These are phyloP conservation scores for Mycothermus thermophilus DNA, from an alignment of 495 filamentous ascomycete species.

Conservation along the genomic window DNA sequence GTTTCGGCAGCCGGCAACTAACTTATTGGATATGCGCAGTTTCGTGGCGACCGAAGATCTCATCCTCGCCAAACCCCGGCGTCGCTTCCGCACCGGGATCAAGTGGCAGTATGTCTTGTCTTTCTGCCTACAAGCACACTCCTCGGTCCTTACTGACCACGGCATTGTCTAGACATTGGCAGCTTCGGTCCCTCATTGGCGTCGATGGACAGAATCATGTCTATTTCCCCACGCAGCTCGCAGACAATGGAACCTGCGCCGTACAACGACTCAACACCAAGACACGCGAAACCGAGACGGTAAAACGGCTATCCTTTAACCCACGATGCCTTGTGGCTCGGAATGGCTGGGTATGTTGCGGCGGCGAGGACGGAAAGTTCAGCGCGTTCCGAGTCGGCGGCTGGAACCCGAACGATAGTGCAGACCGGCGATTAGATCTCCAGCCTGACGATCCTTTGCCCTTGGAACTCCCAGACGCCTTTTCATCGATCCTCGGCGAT, in stretches of 20 bases:
- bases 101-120: constrained; percentile 49
- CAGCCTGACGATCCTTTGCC: constrained; percentile 49
- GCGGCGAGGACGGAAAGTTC: constrained; percentile 76
- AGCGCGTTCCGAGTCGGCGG: constrained; percentile 54
- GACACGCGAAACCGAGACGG: constrained; percentile 55
- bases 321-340: constrained; percentile 73
- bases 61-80: constrained; percentile 49
- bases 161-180: constrained; percentile 54
- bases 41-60: constrained; percentile 38
- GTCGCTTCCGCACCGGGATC: constrained; percentile 63
- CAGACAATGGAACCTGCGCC: constrained; percentile 31
- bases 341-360: constrained; percentile 79
- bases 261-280: constrained; percentile 61
- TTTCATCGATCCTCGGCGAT: constrained; percentile 10
- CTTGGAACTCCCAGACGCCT: constrained; percentile 25
- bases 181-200: constrained; percentile 83
- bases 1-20: not conserved
- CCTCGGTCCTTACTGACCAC: constrained; percentile 4
- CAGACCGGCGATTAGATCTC: constrained; percentile 21
- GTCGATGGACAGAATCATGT: constrained; percentile 59
- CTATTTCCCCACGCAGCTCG: constrained; percentile 74
- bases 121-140: not conserved
- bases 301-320: constrained; percentile 67
- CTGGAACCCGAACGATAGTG: constrained; percentile 15
- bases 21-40: constrained; percentile 12